Conservation (phyloP, 345 rosid species). For the Pugionium dolabratum region DNA sequence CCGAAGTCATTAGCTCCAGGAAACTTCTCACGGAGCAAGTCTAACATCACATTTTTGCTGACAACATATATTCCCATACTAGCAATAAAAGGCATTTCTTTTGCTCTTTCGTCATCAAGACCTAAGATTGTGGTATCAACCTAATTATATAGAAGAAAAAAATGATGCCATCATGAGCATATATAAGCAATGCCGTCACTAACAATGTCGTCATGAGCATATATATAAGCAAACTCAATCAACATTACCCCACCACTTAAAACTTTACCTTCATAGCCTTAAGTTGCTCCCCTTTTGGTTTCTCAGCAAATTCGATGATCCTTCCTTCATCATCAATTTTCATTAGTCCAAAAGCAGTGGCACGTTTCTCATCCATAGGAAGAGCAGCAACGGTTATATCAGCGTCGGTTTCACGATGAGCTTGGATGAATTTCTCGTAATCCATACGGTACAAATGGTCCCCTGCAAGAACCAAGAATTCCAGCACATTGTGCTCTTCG, state of each 20-base stretch:
- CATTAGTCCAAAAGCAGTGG: slow-evolving; percentile 93
- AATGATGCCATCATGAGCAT: slow-evolving; percentile 10
- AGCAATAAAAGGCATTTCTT: slow-evolving; percentile 94
- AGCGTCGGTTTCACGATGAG: slow-evolving; percentile 95
- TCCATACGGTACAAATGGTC: slow-evolving; percentile 98
- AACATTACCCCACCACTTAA: too few species aligned
- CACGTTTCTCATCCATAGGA: slow-evolving; percentile 93
- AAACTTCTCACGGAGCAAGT: slow-evolving; percentile 81
- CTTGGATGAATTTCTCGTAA: slow-evolving; percentile 92
- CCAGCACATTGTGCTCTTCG: slow-evolving; percentile 96
- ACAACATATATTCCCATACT: slow-evolving; percentile 98
- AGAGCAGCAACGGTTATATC: slow-evolving; percentile 98
- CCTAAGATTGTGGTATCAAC: slow-evolving; percentile 95
- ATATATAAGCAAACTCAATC: too few species aligned
- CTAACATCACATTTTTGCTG: slow-evolving; percentile 86
- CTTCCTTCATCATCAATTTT: slow-evolving; percentile 98
- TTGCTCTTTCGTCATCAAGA: slow-evolving; percentile 86
- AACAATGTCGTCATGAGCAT: neutral
- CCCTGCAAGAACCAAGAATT: slow-evolving; percentile 91
- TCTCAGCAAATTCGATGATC: slow-evolving; percentile 87
- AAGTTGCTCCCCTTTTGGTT: slow-evolving; percentile 91
- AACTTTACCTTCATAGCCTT: slow-evolving; percentile 78
- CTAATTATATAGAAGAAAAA: too few species aligned
- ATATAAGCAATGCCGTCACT: slow-evolving; percentile 13
- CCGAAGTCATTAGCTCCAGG: slow-evolving; percentile 99